A percentile compares a stretch with the other conserved stretches of the same genome.
These are phyloP conservation scores for Beauveria sp. DNA, from an alignment of 2,329 filamentous ascomycete species.

Conservation along the genomic window DNA sequence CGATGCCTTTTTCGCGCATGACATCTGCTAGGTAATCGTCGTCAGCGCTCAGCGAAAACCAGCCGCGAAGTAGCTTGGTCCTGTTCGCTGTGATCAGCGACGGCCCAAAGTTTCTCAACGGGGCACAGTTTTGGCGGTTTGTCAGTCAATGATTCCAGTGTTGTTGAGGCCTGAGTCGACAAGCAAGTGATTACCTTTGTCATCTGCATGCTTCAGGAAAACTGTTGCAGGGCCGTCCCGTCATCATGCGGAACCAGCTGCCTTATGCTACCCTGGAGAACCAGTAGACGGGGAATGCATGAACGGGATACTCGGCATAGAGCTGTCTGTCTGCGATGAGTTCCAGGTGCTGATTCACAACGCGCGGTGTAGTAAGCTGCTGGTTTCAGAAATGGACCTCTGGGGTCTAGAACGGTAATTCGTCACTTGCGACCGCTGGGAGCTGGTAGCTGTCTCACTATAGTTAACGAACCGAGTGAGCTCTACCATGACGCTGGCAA, in stretches of 20 bases:
- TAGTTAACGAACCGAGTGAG: not conserved
- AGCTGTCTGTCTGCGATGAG: constrained; percentile 16
- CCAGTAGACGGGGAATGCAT: constrained; percentile 24
- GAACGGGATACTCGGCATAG: constrained; percentile 16
- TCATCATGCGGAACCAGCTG: too few species aligned
- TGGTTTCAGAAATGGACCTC: not conserved
- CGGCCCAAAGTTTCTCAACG: constrained; percentile 1
- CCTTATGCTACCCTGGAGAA: too few species aligned
- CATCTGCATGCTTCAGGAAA: constrained; percentile 30
- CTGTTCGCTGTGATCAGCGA: constrained; percentile 4
- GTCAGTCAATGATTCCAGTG: constrained; percentile 21
- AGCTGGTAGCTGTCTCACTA: not conserved
- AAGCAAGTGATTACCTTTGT: constrained; percentile 38
- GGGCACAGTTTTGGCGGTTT: not conserved
- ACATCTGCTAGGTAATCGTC: too few species aligned
- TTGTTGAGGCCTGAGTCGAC: constrained; percentile 33
- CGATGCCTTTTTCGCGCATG: not conserved
- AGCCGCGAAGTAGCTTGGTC: not conserved
- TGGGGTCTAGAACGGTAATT: not conserved
- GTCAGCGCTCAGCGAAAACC: not conserved
- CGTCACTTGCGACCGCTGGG: not conserved
- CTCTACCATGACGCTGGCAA: not conserved
- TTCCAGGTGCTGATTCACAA: not conserved
- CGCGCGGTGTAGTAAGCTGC: not conserved
- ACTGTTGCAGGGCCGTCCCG: too few species aligned